Conservation (phyloP, 257 asterid genomes). For the Solanum megistacrolobum region DNA sequence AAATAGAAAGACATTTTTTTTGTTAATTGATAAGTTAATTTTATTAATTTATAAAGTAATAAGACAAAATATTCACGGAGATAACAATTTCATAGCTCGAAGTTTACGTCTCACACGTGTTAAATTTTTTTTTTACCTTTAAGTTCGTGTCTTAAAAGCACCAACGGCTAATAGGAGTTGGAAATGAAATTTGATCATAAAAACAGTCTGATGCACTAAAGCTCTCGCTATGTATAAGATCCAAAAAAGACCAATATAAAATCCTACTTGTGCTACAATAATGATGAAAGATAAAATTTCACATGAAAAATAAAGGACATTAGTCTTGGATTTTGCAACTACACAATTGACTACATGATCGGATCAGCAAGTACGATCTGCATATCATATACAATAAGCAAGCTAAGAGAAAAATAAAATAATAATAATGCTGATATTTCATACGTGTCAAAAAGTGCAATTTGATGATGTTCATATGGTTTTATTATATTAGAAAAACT, state of each 20-base stretch:
- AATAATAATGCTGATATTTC: not conserved
- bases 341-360: not conserved
- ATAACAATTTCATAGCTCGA: no score
- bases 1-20: not conserved
- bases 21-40: no score
- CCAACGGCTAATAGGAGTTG: not conserved
- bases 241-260: fast-evolving
- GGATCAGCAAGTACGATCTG: not conserved
- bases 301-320: not conserved
- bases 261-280: not conserved
- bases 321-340: not conserved
- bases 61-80: not conserved
- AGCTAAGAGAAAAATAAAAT: not conserved
- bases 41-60: no score
- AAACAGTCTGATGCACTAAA: no score
- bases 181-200: no score
- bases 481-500: no score
- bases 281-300: not conserved
- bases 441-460: not conserved
- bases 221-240: no score
- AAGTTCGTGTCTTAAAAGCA: no score
- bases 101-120: no score
- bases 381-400: not conserved
- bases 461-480: not conserved
- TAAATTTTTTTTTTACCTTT: no score